Base-by-base conservation (phyloP, 495 filamentous ascomycete species). In the Astrocystis sublimbata region DNA sequence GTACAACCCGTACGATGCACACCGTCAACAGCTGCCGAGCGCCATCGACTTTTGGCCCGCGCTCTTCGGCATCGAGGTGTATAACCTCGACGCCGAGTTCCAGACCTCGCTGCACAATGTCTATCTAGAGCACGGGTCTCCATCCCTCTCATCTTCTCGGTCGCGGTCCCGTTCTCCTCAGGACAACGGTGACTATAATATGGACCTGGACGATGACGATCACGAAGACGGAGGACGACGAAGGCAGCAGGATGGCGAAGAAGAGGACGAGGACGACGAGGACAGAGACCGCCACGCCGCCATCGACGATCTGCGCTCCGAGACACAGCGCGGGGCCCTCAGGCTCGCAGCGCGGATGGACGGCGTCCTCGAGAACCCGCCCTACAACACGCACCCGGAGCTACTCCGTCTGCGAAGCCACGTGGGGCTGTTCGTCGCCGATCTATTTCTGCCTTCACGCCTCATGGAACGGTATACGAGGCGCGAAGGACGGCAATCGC, bases 351-450 rank as follows among this genome's bases (percentile, higher is more conserved):
- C 75, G 0, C 79, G 85, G 7, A 85, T 96, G 75, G 88, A 91
- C 68, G 75, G 82, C 31, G 64, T 89, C 7, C 76, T 92, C 66
- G 77, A 79, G 35, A 85, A 83, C 24, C 79, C 82, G 31, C 89
- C 90, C 1, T 92, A 85, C 67, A 84, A 83, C 1, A 80, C 84
- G 45, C 82, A 82, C 43, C 60, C 76, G 9, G 78, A 79, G 50
- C 69, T 94, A 52, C 75, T 89, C 35, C 73, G 85, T 56, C 73
- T 92, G 9, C 75, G 87, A 43, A 89, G 78, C 8, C 90, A 89
- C 83, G 74, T 91, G 7, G 83, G 79, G 9, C 72, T 90, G 28
- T 93, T 88, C 82, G 76, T 90, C 23, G 84, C 75, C 2, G 89
- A 93, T 64, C 69, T 93, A 54, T 59, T 47, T 13, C 50, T 79